Evolutionary conservation across 192 early-diverging fungal genomes (phyloP).

Genomic region (Umbelopsis vinacea): DNA sequence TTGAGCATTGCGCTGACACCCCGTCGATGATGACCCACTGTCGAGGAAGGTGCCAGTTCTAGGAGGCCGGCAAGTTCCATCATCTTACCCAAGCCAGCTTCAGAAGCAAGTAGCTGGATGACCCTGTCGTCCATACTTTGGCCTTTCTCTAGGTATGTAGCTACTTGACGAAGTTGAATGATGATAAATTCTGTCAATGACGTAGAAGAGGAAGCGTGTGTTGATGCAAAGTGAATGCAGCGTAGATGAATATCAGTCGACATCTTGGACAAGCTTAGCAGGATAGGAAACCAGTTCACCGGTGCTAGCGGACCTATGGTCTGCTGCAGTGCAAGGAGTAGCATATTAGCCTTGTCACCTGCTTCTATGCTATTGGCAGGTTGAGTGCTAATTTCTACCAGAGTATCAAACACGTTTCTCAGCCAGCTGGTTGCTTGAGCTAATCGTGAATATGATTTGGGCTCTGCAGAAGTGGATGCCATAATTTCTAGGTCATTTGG

Average conservation of each 20-base stretch:
- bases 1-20: slow-evolving; percentile 52
- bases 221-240: slow-evolving; percentile 46
- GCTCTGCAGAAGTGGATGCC: slow-evolving; percentile 47
- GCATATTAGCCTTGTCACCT: slow-evolving; percentile 16
- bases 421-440: slow-evolving; percentile 52
- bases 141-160: slow-evolving; percentile 22
- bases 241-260: slow-evolving; percentile 13
- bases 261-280: slow-evolving; percentile 36
- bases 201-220: slow-evolving; percentile 49
- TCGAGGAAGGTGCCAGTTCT: slow-evolving; percentile 27
- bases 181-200: slow-evolving; percentile 59
- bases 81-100: slow-evolving; percentile 51
- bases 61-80: slow-evolving; percentile 50
- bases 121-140: neutral
- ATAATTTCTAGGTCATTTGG: neutral
- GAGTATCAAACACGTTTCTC: slow-evolving; percentile 53
- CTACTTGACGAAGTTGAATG: slow-evolving; percentile 28
- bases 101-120: slow-evolving; percentile 39
- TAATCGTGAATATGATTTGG: slow-evolving; percentile 53
- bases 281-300: slow-evolving; percentile 58
- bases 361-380: slow-evolving; percentile 17
- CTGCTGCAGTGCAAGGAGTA: slow-evolving; percentile 35
- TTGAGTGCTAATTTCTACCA: slow-evolving; percentile 30
- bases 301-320: slow-evolving; percentile 50
- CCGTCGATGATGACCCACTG: slow-evolving; percentile 34